Base-by-base conservation (phyloP, 176 grass and related monocot genomes). In the Triticum dicoccoides region DNA sequence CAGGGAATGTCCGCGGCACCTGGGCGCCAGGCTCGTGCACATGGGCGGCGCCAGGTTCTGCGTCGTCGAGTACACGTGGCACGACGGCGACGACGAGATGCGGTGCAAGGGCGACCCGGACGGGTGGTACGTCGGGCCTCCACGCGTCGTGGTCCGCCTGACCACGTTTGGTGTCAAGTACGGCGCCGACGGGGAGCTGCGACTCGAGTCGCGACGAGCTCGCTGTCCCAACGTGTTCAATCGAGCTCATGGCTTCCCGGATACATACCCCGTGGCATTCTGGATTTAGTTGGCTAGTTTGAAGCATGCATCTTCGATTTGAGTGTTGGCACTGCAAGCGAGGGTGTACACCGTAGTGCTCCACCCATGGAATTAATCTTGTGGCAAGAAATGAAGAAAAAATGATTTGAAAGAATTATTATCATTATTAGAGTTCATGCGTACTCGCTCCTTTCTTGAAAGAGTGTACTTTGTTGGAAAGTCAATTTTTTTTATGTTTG, bases 81-180 rank as follows among this genome's bases (percentile, higher is more conserved):
- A 54, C 79, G 13, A 76, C 70, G 79, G 67, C 34, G 61, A 82
- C n/a, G 77, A 80, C 41, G 3, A 25, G n/a, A 41, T 79, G 34
- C 52, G 11, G 12, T 2, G 52, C 30, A n/a, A 12, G 32, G 18
- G 42, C 5, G 78, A 35, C 0, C 23, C 27, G 6, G 6, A 2
- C 23, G 72, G 72, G 23, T 49, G 7, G 72, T 18, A 37, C 9
- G 58, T 18, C 39, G 66, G 35, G 8, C 35, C 20, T 18, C 79
- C 11, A 1, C 86, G 69, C 24, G 72, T 75, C 9, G 79, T 87
- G 15, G 32, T 82, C 24, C 15, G 23, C 23, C 17, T 82, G 2
- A 82, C 61, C 59, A 87, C 86, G 11, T 76, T 82, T 11, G 59
- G 70, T 8, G 9, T 82, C 58, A 39, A 38, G 85, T 73, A 75